A percentile compares a stretch with the other conserved stretches of the same genome.
phyloP scores from a whole-genome alignment of 2,329 filamentous ascomycete species.

The Colletotrichum incanum region DNA sequence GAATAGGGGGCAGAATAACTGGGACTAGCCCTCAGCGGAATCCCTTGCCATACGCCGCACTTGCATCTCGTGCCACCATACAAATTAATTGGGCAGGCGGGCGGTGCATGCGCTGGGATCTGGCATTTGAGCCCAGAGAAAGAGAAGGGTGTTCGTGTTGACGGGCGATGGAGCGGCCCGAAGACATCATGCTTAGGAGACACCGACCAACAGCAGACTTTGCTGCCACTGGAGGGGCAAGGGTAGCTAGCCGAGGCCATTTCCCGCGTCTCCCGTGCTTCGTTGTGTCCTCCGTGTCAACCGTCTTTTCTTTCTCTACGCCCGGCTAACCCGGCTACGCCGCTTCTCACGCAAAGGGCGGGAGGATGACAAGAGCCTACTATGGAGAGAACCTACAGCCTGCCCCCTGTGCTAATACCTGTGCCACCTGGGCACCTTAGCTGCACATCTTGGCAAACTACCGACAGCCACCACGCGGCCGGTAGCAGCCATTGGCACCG shows the following conservation, averaged over 20 bases:
- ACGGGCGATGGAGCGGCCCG: constrained; percentile 22
- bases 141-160: constrained; percentile 16
- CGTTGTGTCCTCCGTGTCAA: not conserved
- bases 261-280: not conserved
- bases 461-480: constrained; percentile 19
- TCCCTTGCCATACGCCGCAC: constrained; percentile 5
- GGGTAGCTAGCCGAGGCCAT: not conserved
- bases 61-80: constrained; percentile 24
- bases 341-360: not conserved
- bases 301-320: not conserved
- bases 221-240: not conserved
- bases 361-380: not conserved
- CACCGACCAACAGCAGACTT: not conserved
- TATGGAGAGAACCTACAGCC: not conserved
- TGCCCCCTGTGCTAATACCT: not conserved
- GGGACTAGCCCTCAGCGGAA: constrained; percentile 14
- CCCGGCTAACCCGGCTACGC: constrained; percentile 1
- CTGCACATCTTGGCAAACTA: constrained; percentile 32
- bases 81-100: not conserved
- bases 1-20: not conserved
- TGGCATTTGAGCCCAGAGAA: constrained; percentile 19
- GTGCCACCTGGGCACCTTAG: constrained; percentile 31
- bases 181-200: not conserved
- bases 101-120: constrained; percentile 25
- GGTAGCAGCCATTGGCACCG: constrained; percentile 17